A percentile compares a stretch with the other conserved stretches of the same genome.
These are phyloP conservation scores for Pythium myriotylum DNA, from an alignment of 352 stramenopile genomes.

Conservation along the genomic window DNA sequence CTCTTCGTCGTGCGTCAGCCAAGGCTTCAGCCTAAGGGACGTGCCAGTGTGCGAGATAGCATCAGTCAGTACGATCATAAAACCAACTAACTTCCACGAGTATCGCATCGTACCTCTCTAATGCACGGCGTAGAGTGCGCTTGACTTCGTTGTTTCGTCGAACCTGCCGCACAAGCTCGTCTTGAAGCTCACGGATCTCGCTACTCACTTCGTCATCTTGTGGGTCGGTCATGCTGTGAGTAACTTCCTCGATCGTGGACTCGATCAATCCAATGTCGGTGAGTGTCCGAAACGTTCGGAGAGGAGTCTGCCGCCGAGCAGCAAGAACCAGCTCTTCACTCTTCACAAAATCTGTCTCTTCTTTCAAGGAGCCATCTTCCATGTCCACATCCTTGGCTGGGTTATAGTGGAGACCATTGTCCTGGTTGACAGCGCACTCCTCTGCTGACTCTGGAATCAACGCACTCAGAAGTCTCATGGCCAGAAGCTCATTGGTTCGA, in stretches of 20 bases:
- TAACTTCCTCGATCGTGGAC: conserved; percentile 28
- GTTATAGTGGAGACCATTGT: background rate
- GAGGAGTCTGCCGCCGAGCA: background rate
- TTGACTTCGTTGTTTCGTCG: conserved; percentile 64
- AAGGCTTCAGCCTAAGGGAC: conserved; percentile 57
- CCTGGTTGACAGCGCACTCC: background rate
- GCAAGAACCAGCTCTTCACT: background rate
- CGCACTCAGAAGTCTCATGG: conserved; percentile 21
- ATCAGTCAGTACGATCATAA: background rate
- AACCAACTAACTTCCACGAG: too few species aligned
- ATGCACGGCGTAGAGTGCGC: conserved; percentile 48
- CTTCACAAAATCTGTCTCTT: background rate
- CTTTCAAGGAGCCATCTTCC: background rate
- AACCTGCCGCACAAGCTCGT: conserved; percentile 41
- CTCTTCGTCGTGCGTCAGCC: conserved; percentile 52
- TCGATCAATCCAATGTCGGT: conserved; percentile 59
- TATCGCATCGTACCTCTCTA: conserved; percentile 52
- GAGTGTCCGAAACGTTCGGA: conserved; percentile 19
- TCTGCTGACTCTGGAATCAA: conserved; percentile 4
- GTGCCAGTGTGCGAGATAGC: conserved; percentile 4
- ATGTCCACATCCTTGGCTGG: background rate
- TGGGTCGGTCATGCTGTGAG: conserved; percentile 27
- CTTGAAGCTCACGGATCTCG: conserved; percentile 62
- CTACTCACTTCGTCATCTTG: conserved; percentile 67
- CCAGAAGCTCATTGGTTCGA: conserved; percentile 6